These are phyloP conservation scores for Geotrichum phurueaensis DNA, from an alignment of 1,139 yeast species.

Conservation along the genomic window DNA sequence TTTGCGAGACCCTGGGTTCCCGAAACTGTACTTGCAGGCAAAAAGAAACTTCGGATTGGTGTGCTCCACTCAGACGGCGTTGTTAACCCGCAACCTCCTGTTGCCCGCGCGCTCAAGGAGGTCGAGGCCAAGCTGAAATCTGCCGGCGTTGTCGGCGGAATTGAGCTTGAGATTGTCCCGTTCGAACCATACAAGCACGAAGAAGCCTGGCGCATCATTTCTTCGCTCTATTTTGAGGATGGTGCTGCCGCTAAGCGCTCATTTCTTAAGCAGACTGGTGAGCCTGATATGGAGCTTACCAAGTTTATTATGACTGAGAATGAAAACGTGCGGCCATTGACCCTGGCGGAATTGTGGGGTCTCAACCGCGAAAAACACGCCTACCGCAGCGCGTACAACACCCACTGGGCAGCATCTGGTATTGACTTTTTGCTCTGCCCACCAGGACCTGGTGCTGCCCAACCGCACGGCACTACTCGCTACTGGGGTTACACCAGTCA, in stretches of 20 bases:
- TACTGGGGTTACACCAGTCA: conserved; percentile 60
- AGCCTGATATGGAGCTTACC: conserved; percentile 37
- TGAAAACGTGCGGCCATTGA: conserved; percentile 23
- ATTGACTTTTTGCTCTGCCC: conserved; percentile 68
- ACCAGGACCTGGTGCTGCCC: conserved; percentile 65
- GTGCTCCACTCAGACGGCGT: conserved; percentile 33
- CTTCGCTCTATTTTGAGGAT: conserved; percentile 44
- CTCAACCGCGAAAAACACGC: conserved; percentile 32
- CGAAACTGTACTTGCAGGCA: conserved; percentile 32
- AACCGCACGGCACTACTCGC: conserved; percentile 55
- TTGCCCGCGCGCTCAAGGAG: conserved; percentile 39
- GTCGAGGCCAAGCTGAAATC: conserved; percentile 30
- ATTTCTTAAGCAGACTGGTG: conserved; percentile 41
- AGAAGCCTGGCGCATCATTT: conserved; percentile 36
- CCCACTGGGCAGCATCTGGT: conserved; percentile 44
- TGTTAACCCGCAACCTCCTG: conserved; percentile 48
- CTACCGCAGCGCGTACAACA: conserved; percentile 33
- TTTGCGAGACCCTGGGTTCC: conserved; percentile 47
- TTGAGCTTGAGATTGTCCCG: conserved; percentile 38
- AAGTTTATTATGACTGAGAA: conserved; percentile 19
- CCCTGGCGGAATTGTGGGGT: conserved; percentile 37
- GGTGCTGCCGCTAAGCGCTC: conserved; percentile 41
- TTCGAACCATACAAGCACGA: conserved; percentile 41
- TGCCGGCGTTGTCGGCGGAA: conserved; percentile 24
- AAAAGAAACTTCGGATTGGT: conserved; percentile 35